phyloP scores from a whole-genome alignment of 768 basidiomycete species.

The Cyathus striatus region DNA sequence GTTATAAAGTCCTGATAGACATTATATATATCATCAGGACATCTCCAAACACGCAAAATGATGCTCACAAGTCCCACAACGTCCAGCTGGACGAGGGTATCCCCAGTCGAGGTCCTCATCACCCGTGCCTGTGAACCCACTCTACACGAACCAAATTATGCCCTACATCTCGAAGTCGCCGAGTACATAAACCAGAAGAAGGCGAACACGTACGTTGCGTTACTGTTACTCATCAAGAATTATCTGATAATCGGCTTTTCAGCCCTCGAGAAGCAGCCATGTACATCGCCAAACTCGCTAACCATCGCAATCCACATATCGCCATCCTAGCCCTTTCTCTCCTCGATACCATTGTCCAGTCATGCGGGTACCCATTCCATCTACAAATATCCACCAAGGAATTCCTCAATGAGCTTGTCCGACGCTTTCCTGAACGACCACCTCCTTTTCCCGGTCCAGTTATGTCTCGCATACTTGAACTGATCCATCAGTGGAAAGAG shows the following conservation, averaged over 20 bases:
- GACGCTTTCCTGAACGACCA: slow-evolving; percentile 95
- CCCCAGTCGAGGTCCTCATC: slow-evolving; percentile 66
- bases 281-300: slow-evolving; percentile 76
- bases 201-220: slow-evolving; percentile 76
- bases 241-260: slow-evolving; percentile 4
- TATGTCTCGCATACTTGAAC: slow-evolving; percentile 90
- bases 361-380: slow-evolving; percentile 96
- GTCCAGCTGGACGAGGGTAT: slow-evolving; percentile 49
- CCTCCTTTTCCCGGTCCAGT: slow-evolving; percentile 92
- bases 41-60: too few relatives aligned
- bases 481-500: slow-evolving; percentile 94
- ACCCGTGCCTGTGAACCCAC: slow-evolving; percentile 85
- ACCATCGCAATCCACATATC: slow-evolving; percentile 91
- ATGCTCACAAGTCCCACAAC: slow-evolving; percentile 50
- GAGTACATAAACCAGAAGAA: slow-evolving; percentile 94
- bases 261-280: slow-evolving; percentile 93
- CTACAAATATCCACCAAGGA: slow-evolving; percentile 97
- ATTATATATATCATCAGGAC: too few relatives aligned
- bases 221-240: neutral
- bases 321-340: slow-evolving; percentile 81
- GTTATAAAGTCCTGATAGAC: too few relatives aligned
- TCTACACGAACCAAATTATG: slow-evolving; percentile 86
- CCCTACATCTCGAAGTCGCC: slow-evolving; percentile 87
- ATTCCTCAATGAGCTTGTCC: slow-evolving; percentile 96
- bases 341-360: slow-evolving; percentile 88